Base-by-base conservation (phyloP, 306 rosid species). In the Casuarina cunninghamiana region DNA sequence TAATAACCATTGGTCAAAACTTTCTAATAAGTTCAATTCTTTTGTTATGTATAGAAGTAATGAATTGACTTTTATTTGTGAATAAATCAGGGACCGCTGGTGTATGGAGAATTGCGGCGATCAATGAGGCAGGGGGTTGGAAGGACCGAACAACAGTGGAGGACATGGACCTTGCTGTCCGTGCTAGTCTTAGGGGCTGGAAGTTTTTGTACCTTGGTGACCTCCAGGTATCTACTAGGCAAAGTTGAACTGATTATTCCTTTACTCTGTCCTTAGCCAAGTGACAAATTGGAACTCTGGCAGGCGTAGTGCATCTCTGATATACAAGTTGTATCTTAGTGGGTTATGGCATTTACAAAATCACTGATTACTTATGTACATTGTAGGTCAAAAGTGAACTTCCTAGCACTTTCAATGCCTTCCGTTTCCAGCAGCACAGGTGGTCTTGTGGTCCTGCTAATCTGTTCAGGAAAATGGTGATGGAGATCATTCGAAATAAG, bases 401-500 rank as follows among this genome's bases (percentile, higher is more conserved):
- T 75, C 99, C 99, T 1, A 93, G 99, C 83, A 96, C 99, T 74
- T 85, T 96, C 84, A 93, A 92, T n/a, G 99, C 99, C 73, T 93
- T 96, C 87, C 90, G 98, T 41, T 96, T 91, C 84, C 99, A 96
- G 87, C 99, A 96, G 87, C 99, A 96, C 60, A 49, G 99, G 26
- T 96, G 99, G 99, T 96, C 99, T 3, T 96, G 99, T 75, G 99
- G 99, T 72, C 99, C 99, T 66, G 98, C 99, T 15, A 96, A 96
- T 87, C 88, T 96, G 35, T 96, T 96, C 79, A 88, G 99, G 83
- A 96, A 96, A 86, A 96, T 96, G 99, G 97, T 85, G 62, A 90
- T 91, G 97, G 99, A 96, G 75, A 96, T 93, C 17, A 76, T 91
- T 53, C 84, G 76, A 83, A 96, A 90, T 81, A 93, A 96, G 99